Evolutionary conservation across 441 rosid genomes (phyloP), one percentile per base, ranked within the genome.

Genomic region (Melastoma candidum): DNA sequence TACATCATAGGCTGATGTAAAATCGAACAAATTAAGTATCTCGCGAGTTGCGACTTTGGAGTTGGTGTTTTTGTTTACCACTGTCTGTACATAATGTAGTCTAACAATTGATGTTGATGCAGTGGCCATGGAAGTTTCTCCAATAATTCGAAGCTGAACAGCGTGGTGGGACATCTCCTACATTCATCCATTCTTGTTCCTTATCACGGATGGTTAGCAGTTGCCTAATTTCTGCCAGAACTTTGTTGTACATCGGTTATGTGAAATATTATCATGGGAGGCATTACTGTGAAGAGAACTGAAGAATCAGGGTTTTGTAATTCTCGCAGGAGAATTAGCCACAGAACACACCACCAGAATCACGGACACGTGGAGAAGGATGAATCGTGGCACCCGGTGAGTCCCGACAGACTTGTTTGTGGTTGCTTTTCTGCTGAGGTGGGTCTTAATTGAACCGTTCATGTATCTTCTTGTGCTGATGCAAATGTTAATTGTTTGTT

Each of bases 121-220:
- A 87, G 96, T 66, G 96, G 98, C 43, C 98, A 88, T 59, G 96
- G 97, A 46, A 92, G 98, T 74, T 92, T 92, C 71, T 92, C 98
- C 0, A 77, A 83, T 54, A 78, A 53, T 62, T 70, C 77, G 57
- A 57, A 58, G 56, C 81, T 92, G 4, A 92, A 92, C 56, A 79
- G 71, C 68, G 69, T 77, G 46, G 76, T 85, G 58, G 96, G 98
- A 26, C 96, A 88, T 70, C 12, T 92, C 64, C 67, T 92, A 57
- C 96, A 88, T 74, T 82, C 98, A 17, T 74, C 85, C 43, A 83
- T 90, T 26, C 96, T 90, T 64, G 97, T 90, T 14, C 97, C 96
- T 59, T 92, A 83, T 68, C 83, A 92, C 70, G 98, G 96, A 71
- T 92, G 98, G 98, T 92, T 60, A 44, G 81, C 58, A 36, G 12